These are phyloP conservation scores for Takakia lepidozioides DNA, from an alignment of 225 moss, liverwort and hornwort genomes.

Conservation along the genomic window DNA sequence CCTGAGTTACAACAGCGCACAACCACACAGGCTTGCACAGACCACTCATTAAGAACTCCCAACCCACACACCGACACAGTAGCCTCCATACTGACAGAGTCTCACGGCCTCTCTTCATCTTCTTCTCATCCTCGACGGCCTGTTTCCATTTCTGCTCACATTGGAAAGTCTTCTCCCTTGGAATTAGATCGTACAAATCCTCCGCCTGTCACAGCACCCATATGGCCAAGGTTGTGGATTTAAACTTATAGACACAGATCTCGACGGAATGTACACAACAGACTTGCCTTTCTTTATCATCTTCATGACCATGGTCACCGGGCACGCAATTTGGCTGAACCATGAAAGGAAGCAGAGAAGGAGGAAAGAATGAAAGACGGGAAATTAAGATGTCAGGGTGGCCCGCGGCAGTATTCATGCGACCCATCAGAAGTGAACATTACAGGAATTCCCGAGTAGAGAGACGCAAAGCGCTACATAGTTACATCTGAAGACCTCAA, in stretches of 20 bases:
- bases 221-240: too few relatives aligned
- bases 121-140: slow-evolving; percentile 19
- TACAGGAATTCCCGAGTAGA: too few relatives aligned
- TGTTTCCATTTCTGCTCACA: slow-evolving; percentile 59
- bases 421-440: too few relatives aligned
- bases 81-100: slow-evolving; percentile 60
- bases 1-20: slow-evolving; percentile 51
- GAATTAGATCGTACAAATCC: slow-evolving; percentile 66
- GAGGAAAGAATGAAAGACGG: too few relatives aligned
- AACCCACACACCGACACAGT: slow-evolving; percentile 26
- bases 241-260: too few relatives aligned
- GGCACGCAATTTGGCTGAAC: not conserved
- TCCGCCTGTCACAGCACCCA: slow-evolving; percentile 75
- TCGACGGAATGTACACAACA: too few relatives aligned
- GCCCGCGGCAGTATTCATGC: too few relatives aligned
- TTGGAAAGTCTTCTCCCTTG: slow-evolving; percentile 35
- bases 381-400: too few relatives aligned
- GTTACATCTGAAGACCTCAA: too few relatives aligned
- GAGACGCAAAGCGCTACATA: too few relatives aligned
- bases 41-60: slow-evolving; percentile 33
- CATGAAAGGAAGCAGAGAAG: not conserved
- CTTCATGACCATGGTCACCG: not conserved
- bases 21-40: slow-evolving; percentile 53
- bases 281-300: not conserved
- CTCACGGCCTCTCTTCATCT: slow-evolving; percentile 12